These are phyloP conservation scores for Calonectria crousiana DNA, from an alignment of 2,329 filamentous ascomycete species.

Conservation along the genomic window DNA sequence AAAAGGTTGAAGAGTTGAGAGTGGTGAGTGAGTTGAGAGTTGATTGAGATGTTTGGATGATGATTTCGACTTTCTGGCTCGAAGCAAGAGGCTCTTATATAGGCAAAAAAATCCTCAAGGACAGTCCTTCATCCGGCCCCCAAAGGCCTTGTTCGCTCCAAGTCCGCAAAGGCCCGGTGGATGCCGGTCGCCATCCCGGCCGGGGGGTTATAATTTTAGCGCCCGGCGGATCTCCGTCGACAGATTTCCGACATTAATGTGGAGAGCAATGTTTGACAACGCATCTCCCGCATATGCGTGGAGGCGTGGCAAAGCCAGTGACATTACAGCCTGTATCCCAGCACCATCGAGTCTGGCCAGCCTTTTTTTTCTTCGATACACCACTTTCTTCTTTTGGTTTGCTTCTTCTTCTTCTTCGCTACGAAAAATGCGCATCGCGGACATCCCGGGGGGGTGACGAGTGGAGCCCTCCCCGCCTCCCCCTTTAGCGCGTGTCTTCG, in stretches of 20 bases:
- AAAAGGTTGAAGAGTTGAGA: neutral
- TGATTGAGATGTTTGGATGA: slow-evolving; percentile 7
- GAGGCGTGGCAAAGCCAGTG: neutral
- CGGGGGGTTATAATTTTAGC: slow-evolving; percentile 1
- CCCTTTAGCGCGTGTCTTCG: neutral
- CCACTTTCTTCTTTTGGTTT: too few relatives aligned
- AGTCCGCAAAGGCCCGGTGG: neutral
- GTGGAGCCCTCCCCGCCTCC: neutral
- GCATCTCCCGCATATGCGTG: slow-evolving; percentile 10
- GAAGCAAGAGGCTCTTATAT: slow-evolving; percentile 8
- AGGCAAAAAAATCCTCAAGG: neutral
- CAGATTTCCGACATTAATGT: slow-evolving; percentile 12
- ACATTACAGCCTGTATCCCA: neutral
- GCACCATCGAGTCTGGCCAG: neutral
- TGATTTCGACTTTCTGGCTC: neutral
- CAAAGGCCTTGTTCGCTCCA: neutral
- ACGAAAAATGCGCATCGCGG: neutral
- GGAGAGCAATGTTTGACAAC: slow-evolving; percentile 5
- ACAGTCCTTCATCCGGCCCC: neutral
- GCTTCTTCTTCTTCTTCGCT: neutral
- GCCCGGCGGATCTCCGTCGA: slow-evolving; percentile 4
- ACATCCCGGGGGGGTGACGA: neutral
- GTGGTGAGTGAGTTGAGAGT: slow-evolving; percentile 5
- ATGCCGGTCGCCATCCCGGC: neutral
- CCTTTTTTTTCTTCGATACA: neutral